Conservation (phyloP, 139 green algal species). For the Auxenochlorella pyrenoidosa region DNA sequence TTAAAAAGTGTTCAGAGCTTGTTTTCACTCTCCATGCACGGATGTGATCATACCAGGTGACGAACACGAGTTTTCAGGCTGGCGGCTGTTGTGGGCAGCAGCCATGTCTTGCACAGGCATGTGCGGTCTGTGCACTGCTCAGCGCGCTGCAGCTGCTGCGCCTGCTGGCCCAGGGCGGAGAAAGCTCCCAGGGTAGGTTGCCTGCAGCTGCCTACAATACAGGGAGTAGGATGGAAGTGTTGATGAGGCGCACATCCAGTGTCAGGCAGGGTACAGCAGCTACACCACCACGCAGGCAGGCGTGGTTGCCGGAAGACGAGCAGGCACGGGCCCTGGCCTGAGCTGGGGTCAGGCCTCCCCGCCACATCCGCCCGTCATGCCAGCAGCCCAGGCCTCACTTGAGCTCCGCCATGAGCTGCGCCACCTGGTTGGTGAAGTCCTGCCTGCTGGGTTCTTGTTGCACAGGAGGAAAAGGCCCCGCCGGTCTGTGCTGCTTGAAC, state of each 20-base stretch:
- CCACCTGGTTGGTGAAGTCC: conserved; percentile 6
- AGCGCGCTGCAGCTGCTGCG: neutral
- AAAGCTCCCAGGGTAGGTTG: neutral
- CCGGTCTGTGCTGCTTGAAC: too few relatives aligned
- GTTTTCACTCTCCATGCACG: too few relatives aligned
- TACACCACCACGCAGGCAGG: neutral
- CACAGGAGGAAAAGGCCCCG: too few relatives aligned
- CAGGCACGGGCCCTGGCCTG: neutral
- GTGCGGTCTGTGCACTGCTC: neutral
- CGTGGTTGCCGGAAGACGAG: too few relatives aligned
- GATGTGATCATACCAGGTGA: too few relatives aligned
- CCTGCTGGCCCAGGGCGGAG: neutral
- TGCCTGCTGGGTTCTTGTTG: neutral
- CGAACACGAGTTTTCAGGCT: too few relatives aligned
- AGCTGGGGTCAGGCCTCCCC: neutral
- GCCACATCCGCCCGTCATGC: neutral
- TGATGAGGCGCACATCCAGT: neutral
- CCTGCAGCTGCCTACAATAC: conserved; percentile 4
- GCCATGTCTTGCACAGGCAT: too few relatives aligned
- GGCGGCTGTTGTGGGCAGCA: too few relatives aligned
- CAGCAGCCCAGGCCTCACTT: neutral
- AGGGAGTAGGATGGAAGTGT: neutral
- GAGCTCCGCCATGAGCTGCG: conserved; percentile 6
- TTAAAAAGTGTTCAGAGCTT: too few relatives aligned
- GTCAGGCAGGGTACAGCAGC: neutral